These are phyloP conservation scores for Tephrocybe sp. DNA, from an alignment of 768 basidiomycete genomes.

Conservation along the genomic window DNA sequence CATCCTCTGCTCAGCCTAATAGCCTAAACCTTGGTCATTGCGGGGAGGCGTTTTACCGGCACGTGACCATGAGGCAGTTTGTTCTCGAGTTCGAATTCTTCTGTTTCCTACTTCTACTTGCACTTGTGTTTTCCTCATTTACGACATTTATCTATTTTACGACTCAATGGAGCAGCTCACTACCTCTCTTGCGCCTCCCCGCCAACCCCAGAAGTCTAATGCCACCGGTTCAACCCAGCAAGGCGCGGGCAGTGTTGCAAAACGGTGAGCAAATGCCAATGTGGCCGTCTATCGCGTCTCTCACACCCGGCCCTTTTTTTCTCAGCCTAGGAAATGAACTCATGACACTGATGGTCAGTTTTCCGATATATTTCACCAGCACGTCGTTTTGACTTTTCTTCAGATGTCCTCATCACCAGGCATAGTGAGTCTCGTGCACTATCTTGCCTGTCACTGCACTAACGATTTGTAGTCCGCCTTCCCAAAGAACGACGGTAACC, in stretches of 20 bases:
- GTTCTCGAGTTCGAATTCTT: not conserved
- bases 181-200: constrained; percentile 59
- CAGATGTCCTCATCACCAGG: constrained; percentile 91
- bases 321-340: constrained; percentile 76
- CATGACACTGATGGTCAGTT: constrained; percentile 83
- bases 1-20: not conserved
- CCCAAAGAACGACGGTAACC: constrained; percentile 81
- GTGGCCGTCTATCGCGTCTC: constrained; percentile 8
- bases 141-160: constrained; percentile 24
- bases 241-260: constrained; percentile 76
- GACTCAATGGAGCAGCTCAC: constrained; percentile 70
- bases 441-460: constrained; percentile 1
- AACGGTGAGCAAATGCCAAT: constrained; percentile 66
- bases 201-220: constrained; percentile 57
- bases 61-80: constrained; percentile 15
- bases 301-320: constrained; percentile 4
- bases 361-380: not conserved
- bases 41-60: no score
- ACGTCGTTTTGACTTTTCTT: not conserved
- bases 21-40: not conserved
- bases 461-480: constrained; percentile 71
- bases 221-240: constrained; percentile 53
- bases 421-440: constrained; percentile 55
- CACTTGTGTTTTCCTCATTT: constrained; percentile 20
- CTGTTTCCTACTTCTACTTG: constrained; percentile 11